Conservation (phyloP, 805 yeast species). For the Yamadazyma nakazawae region DNA sequence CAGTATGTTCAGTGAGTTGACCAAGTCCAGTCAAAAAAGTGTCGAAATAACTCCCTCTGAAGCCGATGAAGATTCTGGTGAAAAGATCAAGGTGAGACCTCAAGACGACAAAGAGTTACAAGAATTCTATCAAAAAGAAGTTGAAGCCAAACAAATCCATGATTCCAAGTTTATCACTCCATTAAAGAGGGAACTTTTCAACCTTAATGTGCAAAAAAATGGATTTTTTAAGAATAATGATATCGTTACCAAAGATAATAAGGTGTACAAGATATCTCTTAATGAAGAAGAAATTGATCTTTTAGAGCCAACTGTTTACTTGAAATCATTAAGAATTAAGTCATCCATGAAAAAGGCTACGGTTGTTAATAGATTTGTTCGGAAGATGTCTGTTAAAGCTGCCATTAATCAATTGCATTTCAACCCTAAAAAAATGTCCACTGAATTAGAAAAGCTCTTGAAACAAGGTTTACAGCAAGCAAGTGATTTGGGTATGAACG, state of each 20-base stretch:
- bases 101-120: conserved; percentile 41
- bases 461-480: conserved; percentile 73
- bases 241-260: conserved; percentile 42
- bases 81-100: conserved; percentile 21
- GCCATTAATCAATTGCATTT: conserved; percentile 95
- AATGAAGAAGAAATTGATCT: conserved; percentile 65
- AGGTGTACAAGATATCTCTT: conserved; percentile 53
- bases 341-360: conserved; percentile 89
- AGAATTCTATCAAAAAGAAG: conserved; percentile 48
- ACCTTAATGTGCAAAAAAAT: conserved; percentile 54
- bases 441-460: conserved; percentile 74
- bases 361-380: conserved; percentile 69
- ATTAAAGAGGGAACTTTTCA: conserved; percentile 63
- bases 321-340: conserved; percentile 77
- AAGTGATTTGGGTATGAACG: conserved; percentile 52
- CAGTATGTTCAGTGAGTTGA: conserved; percentile 14
- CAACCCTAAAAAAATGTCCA: conserved; percentile 71
- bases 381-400: conserved; percentile 63
- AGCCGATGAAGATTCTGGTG: conserved; percentile 11
- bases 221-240: conserved; percentile 69
- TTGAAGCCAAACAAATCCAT: conserved; percentile 37
- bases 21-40: conserved; percentile 7
- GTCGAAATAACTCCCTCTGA: conserved; percentile 7
- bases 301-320: conserved; percentile 84
- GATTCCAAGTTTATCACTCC: conserved; percentile 66